Evolutionary conservation across 2,329 filamentous ascomycete genomes (phyloP).

Genomic region (Pseudogymnoascus verrucosus): DNA sequence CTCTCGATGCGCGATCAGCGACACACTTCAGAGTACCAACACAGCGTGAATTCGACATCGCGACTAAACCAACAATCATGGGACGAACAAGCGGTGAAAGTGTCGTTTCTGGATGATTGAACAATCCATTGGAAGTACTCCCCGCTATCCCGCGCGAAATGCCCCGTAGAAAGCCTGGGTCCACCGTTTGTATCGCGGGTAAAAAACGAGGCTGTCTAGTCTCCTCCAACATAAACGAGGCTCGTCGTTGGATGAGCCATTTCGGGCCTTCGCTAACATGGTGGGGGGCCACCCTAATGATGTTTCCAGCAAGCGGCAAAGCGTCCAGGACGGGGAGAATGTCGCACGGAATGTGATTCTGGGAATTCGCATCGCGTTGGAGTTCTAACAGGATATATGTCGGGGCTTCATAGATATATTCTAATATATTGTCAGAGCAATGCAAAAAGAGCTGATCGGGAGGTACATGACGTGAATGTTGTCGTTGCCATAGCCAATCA

Average conservation of each 20-base stretch:
- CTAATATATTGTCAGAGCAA: not conserved
- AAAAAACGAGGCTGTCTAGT: constrained; percentile 5
- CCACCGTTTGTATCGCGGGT: constrained; percentile 1
- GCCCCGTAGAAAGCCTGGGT: constrained; percentile 5
- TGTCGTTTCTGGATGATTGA: not conserved
- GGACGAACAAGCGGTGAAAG: not conserved
- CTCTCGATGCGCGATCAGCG: not conserved
- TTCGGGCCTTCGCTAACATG: constrained; percentile 2
- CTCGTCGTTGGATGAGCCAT: not conserved
- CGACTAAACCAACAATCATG: not conserved
- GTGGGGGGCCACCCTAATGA: not conserved
- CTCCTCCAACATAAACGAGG: not conserved
- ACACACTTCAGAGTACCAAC: not conserved
- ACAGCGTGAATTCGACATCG: not conserved
- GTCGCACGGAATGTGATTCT: not conserved
- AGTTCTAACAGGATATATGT: not conserved
- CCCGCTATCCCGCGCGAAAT: not conserved
- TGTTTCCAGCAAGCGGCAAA: not conserved
- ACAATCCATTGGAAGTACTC: not conserved
- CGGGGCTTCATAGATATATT: not conserved
- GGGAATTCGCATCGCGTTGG: not conserved
- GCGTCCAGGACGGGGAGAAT: not conserved
- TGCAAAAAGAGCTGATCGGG: not conserved
- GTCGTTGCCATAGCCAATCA: constrained; percentile 2
- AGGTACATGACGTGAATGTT: not conserved